phyloP scores from a whole-genome alignment of 169 alveolate species.

The Fabrea salina region DNA sequence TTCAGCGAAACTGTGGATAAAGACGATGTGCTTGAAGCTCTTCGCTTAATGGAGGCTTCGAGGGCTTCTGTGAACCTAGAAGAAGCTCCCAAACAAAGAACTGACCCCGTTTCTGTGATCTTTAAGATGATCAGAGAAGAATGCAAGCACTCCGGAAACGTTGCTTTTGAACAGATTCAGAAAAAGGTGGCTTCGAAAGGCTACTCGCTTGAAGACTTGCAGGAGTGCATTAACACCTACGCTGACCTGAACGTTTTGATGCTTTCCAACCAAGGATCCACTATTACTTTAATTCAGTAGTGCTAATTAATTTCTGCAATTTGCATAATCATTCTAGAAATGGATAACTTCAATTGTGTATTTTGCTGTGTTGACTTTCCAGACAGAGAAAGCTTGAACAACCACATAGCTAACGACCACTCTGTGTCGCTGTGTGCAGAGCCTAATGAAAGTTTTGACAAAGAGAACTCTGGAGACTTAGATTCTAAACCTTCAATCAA shows the following conservation, averaged over 20 bases:
- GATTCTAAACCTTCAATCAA: too few species aligned
- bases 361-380: too few species aligned
- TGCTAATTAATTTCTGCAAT: too few species aligned
- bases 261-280: not conserved
- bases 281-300: not conserved
- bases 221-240: not conserved
- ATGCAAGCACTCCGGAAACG: not conserved
- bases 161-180: not conserved
- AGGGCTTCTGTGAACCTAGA: conserved; percentile 80
- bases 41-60: conserved; percentile 89
- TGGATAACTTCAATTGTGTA: too few species aligned
- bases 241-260: conserved; percentile 3
- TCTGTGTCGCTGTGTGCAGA: too few species aligned
- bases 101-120: conserved; percentile 16
- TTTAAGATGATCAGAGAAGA: conserved; percentile 22
- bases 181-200: conserved; percentile 2
- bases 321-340: too few species aligned
- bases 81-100: conserved; percentile 27
- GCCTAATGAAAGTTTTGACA: too few species aligned
- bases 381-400: too few species aligned
- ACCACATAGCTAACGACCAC: too few species aligned
- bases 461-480: too few species aligned
- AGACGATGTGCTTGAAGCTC: conserved; percentile 95
- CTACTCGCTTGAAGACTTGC: not conserved
- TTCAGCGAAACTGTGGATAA: conserved; percentile 87